Evolutionary conservation across 331 rosid species (phyloP), one percentile per base, ranked within the genome.

Genomic region (Saraca asoca): DNA sequence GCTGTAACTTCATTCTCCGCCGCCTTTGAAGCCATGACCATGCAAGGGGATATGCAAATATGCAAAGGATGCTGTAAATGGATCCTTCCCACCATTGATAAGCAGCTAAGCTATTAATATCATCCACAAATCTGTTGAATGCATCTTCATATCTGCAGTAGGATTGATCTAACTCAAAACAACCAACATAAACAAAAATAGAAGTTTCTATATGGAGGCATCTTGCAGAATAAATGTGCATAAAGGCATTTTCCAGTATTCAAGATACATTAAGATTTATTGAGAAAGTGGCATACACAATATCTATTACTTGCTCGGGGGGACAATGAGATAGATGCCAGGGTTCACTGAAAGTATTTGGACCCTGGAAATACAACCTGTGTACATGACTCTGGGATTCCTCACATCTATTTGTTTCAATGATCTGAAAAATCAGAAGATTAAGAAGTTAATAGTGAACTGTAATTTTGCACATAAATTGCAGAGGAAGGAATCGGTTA

Each of bases 11-110:
- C 80, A 80, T 71, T 82, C 88, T 79, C 45, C 88, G 87, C 17
- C 96, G 78, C 81, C 95, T 86, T 57, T 90, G 99, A 70, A 86
- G 87, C 99, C 99, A 94, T 51, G 96, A 94, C 93, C 97, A 90
- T 7, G 96, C 97, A 58, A 90, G 89, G 63, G 99, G 99, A 71
- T 88, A 91, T 45, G 90, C 89, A 53, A 82, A 60, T 62, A 89
- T 67, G 76, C 85, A 82, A 63, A 94, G 93, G 74, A 94, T 85
- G 73, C 82, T 94, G 83, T 85, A 80, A 50, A 85, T 80, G 53
- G 99, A 93, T 56, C 99, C 99, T 82, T 94, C 96, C 99, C 99
- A 94, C 99, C 99, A 94, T 61, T 90, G 85, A 68, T 94, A 94
- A 39, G 95, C 76, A 19, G 99, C 87, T 70, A 94, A 75, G 66